Conservation (phyloP, 2,329 filamentous ascomycete genomes). For the Drechslerella coelobrocha region DNA sequence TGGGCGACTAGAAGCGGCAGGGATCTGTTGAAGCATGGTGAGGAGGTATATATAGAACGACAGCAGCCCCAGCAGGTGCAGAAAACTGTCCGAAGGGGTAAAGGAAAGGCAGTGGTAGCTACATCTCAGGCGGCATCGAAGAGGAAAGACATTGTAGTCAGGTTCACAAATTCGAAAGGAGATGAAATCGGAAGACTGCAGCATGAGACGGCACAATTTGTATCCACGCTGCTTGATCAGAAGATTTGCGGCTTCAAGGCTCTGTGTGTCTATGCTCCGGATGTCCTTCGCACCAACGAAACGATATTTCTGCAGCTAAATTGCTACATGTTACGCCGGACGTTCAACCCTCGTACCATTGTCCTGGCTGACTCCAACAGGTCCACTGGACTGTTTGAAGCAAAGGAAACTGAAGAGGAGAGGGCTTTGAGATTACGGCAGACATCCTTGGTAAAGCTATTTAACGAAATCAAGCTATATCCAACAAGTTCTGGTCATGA, state of each 20-base stretch:
- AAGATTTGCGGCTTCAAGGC: constrained; percentile 86
- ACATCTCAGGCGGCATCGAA: constrained; percentile 56
- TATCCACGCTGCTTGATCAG: constrained; percentile 90
- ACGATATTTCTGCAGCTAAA: constrained; percentile 89
- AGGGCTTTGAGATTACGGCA: constrained; percentile 82
- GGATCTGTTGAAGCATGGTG: constrained; percentile 78
- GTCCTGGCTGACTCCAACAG: constrained; percentile 73
- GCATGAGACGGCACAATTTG: constrained; percentile 87
- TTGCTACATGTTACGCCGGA: constrained; percentile 75
- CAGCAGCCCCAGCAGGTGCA: constrained; percentile 69
- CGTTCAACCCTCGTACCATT: constrained; percentile 73
- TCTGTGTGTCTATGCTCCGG: constrained; percentile 85
- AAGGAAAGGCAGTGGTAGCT: constrained; percentile 56
- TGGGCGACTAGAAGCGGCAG: constrained; percentile 89
- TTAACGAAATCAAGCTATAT: constrained; percentile 84
- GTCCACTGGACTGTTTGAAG: constrained; percentile 76
- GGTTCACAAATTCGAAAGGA: constrained; percentile 81
- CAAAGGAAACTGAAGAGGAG: constrained; percentile 84
- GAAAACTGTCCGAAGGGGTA: constrained; percentile 56
- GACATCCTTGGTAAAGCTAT: constrained; percentile 83
- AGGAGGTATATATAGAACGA: constrained; percentile 84
- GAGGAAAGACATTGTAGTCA: constrained; percentile 78
- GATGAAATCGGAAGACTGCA: constrained; percentile 85
- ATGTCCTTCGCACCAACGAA: constrained; percentile 84
- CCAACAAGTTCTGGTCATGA: constrained; percentile 74